Percentiles rank a stretch among this genome's conserved stretches.
phyloP scores from a whole-genome alignment of 352 stramenopile genomes.

The Globisporangium cystogenes region DNA sequence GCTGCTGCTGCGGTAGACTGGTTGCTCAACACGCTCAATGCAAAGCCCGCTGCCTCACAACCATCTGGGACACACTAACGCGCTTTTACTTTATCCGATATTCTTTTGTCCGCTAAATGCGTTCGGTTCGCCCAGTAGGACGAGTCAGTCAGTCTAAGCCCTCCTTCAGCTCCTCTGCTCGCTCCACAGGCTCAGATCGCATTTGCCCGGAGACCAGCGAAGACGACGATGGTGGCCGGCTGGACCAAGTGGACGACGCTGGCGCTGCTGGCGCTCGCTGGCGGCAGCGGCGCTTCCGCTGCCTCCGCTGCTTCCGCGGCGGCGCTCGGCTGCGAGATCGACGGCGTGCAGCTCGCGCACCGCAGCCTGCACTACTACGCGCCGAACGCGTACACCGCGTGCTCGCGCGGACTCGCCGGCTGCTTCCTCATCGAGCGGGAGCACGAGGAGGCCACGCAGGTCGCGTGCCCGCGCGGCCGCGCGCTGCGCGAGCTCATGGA shows the following conservation, averaged over 20 bases:
- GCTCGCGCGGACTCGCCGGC: slow-evolving; percentile 44
- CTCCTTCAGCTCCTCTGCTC: no score
- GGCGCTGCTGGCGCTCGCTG: background rate
- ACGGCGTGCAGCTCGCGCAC: slow-evolving; percentile 46
- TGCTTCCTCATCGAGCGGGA: slow-evolving; percentile 63
- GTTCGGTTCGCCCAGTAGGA: background rate
- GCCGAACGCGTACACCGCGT: slow-evolving; percentile 69
- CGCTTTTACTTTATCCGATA: background rate
- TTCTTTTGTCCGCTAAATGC: background rate
- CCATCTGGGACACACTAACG: background rate
- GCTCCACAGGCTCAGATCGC: background rate
- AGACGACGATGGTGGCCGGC: background rate
- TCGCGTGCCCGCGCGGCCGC: slow-evolving; percentile 42
- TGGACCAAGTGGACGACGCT: background rate
- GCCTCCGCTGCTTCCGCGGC: slow-evolving; percentile 1
- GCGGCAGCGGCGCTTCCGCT: background rate
- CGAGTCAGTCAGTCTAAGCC: background rate
- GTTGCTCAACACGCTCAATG: no score
- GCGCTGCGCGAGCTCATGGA: slow-evolving; percentile 26
- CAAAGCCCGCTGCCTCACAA: no score
- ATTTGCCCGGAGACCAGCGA: background rate
- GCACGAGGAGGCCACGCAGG: slow-evolving; percentile 52
- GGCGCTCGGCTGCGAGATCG: slow-evolving; percentile 46
- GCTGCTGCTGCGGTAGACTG: no score
- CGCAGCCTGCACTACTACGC: slow-evolving; percentile 67